Evolutionary conservation across 1,139 yeast species (phyloP).

Genomic region (Magnusiomyces suaveolens): DNA sequence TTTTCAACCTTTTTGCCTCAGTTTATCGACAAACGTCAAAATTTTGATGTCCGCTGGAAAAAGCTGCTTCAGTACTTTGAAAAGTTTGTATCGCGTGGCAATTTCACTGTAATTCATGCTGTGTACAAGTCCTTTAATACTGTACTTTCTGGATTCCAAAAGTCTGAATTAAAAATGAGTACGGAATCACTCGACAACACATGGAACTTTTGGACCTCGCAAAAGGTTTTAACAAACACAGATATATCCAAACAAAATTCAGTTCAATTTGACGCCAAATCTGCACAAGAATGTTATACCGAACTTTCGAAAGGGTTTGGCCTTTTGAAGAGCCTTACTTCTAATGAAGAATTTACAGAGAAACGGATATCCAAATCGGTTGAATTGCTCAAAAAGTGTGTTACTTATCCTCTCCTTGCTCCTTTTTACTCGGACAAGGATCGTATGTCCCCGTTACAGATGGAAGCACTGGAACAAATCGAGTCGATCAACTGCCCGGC

Average conservation of each 20-base stretch:
- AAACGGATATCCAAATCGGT: constrained; percentile 17
- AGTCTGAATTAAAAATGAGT: constrained; percentile 26
- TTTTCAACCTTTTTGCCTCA: constrained; percentile 39
- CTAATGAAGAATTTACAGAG: constrained; percentile 11
- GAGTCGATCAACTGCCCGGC: constrained; percentile 14
- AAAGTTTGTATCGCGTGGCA: constrained; percentile 33
- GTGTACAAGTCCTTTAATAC: constrained; percentile 46
- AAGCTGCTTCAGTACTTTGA: constrained; percentile 43
- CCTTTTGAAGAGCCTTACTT: constrained; percentile 6
- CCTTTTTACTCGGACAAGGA: constrained; percentile 28
- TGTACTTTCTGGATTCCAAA: constrained; percentile 35
- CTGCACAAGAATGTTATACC: constrained; percentile 25
- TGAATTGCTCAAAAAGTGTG: constrained; percentile 20
- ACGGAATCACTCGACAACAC: constrained; percentile 36
- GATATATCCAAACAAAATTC: constrained; percentile 8
- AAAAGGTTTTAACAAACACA: constrained; percentile 32
- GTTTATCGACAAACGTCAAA: constrained; percentile 23
- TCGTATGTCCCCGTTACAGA: constrained; percentile 29
- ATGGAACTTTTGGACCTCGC: constrained; percentile 55
- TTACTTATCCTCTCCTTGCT: constrained; percentile 25
- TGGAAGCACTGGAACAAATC: constrained; percentile 24
- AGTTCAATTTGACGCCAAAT: constrained; percentile 18
- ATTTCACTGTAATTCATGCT: constrained; percentile 42
- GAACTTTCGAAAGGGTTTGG: constrained; percentile 25
- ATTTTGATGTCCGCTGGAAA: constrained; percentile 38